Evolutionary conservation across 495 filamentous ascomycete species (phyloP).

Genomic region (Aspergillus carlsbadensis): DNA sequence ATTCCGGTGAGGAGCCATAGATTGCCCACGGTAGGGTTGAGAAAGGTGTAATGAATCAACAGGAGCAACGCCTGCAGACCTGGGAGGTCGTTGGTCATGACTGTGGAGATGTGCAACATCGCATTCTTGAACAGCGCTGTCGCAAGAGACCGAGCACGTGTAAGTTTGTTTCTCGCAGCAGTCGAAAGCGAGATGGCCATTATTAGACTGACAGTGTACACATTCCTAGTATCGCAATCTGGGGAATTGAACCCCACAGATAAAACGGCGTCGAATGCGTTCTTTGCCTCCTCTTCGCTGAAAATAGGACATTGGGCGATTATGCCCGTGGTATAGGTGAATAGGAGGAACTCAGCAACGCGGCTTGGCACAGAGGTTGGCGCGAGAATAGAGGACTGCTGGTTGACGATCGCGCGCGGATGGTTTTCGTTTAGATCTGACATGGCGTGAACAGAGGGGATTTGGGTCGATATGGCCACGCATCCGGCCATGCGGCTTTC

Average conservation of each 20-base stretch:
- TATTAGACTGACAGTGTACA: constrained; percentile 2
- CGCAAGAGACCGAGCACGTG: neutral
- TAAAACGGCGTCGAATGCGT: constrained; percentile 2
- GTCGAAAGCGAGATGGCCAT: constrained; percentile 9
- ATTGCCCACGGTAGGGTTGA: neutral
- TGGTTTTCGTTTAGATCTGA: constrained; percentile 4
- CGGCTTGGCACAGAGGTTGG: neutral
- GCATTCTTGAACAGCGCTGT: constrained; percentile 4
- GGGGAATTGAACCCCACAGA: neutral
- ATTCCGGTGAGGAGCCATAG: constrained; percentile 6
- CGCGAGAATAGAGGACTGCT: neutral
- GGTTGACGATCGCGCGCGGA: constrained; percentile 2
- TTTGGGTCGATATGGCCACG: neutral
- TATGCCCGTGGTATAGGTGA: neutral
- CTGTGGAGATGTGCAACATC: neutral
- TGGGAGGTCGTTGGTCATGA: neutral
- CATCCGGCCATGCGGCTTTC: neutral
- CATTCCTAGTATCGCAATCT: neutral
- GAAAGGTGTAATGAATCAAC: constrained; percentile 1
- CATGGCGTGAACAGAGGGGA: neutral
- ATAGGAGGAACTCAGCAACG: neutral
- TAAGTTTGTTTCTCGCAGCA: neutral
- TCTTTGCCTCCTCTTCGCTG: neutral
- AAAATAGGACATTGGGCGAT: neutral
- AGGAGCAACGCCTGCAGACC: constrained; percentile 1